These are phyloP conservation scores for Plasmodium gaboni DNA, from an alignment of 169 alveolate genomes.

Conservation along the genomic window DNA sequence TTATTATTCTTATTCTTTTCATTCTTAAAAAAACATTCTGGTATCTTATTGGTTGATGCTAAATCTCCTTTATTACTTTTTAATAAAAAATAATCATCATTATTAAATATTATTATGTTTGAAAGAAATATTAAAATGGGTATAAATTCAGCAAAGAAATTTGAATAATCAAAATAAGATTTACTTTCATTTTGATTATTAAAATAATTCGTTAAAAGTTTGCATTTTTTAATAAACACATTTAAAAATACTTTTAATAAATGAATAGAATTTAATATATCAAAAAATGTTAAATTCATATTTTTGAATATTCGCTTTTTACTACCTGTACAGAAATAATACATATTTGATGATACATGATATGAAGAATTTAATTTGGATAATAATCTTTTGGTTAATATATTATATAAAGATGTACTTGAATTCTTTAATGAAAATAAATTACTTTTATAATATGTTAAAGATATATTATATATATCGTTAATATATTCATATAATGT, in stretches of 20 bases:
- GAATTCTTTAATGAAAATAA: conserved; percentile 74
- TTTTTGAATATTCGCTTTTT: conserved; percentile 67
- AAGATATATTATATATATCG: conserved; percentile 66
- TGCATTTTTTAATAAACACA: conserved; percentile 48
- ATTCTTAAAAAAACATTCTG: neutral
- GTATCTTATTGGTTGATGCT: conserved; percentile 2
- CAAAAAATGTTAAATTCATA: conserved; percentile 71
- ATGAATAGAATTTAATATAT: conserved; percentile 48
- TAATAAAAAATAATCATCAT: conserved; percentile 69
- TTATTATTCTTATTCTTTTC: neutral
- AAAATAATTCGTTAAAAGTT: conserved; percentile 17
- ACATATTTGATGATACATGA: conserved; percentile 74
- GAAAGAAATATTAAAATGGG: conserved; percentile 71
- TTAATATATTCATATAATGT: conserved; percentile 72
- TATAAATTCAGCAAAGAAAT: conserved; percentile 69
- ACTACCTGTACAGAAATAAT: conserved; percentile 77
- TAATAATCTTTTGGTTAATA: conserved; percentile 68
- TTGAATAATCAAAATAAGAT: conserved; percentile 64
- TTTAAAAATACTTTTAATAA: conserved; percentile 66
- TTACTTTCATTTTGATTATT: conserved; percentile 12
- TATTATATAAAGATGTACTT: conserved; percentile 70
- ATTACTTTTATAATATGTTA: conserved; percentile 60
- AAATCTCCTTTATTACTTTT: conserved; percentile 39
- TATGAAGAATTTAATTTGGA: conserved; percentile 68
- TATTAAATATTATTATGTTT: conserved; percentile 66